Evolutionary conservation across 768 basidiomycete species (phyloP), one percentile per base, ranked within the genome.

Genomic region (Leucocoprinus sp.): DNA sequence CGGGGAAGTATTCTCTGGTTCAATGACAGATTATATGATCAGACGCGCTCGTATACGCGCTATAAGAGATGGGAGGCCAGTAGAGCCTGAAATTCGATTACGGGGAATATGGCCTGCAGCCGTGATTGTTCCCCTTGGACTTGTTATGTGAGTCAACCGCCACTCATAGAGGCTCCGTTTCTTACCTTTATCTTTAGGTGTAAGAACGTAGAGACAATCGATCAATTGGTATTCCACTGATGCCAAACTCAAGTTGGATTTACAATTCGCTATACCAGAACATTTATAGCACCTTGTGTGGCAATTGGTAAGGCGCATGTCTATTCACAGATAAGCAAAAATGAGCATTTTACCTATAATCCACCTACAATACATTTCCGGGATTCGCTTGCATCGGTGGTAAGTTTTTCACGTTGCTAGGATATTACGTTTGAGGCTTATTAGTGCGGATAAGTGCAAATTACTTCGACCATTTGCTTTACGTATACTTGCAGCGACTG

Each of bases 401-500:
- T 67, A 46, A 46, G 56, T 3, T 18, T 8, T 33, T 5, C 7
- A 34, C 11, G n/a, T n/a, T n/a, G n/a, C 22, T 12, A 17, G 37
- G 22, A 21, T 4, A 14, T 31, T 31, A 12, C 31, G 11, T 12
- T 34, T 37, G 9, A 24, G 18, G 14, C 9, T 29, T 38, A 22
- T 31, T 21, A n/a, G 33, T 19, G 15, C n/a, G 19, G n/a, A 12
- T 35, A 65, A n/a, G 65, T 62, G 6, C 64, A 66, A 52, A 65
- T 66, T 22, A 48, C 64, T 22, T 57, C 57, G 4, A 64, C 64
- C 0, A 61, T 66, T 2, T 63, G 61, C 37, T 65, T 64, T 49
- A 65, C 65, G 2, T 66, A 67, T 39, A 65, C 64, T 45, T 66
- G 64, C 44, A 60, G 64, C 42, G 66, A 66, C 50, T 67, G 66